These are phyloP conservation scores for Malus orientalis DNA, from an alignment of 306 rosid genomes.

Conservation along the genomic window DNA sequence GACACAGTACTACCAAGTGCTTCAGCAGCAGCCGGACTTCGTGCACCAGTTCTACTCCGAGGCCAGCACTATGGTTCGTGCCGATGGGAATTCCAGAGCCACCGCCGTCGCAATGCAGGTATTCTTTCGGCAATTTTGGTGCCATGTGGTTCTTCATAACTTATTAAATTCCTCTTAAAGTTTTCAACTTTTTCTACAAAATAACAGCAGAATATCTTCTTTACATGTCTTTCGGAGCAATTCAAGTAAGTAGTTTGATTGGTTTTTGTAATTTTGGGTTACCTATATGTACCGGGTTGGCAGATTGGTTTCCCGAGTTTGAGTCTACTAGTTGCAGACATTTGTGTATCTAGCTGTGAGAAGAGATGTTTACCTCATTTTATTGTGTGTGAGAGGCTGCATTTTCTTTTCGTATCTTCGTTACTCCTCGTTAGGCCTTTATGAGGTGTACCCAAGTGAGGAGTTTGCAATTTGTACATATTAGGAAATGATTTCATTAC, in stretches of 20 bases:
- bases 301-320: neutral
- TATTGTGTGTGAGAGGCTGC: neutral
- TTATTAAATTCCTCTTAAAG: neutral
- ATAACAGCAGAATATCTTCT: neutral
- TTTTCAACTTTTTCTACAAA: neutral
- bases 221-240: neutral
- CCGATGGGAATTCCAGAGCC: constrained; percentile 63
- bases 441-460: neutral
- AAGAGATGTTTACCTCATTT: neutral
- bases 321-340: neutral
- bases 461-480: neutral
- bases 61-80: constrained; percentile 80
- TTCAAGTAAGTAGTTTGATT: neutral
- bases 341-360: neutral
- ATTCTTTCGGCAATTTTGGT: neutral
- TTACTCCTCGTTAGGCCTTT: neutral
- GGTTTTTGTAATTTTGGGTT: neutral
- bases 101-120: constrained; percentile 85
- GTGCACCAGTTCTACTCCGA: constrained; percentile 95
- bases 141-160: neutral
- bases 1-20: constrained; percentile 90
- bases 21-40: constrained; percentile 77
- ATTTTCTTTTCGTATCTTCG: neutral
- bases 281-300: neutral
- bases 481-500: too few species aligned